Evolutionary conservation across 1,284 basidiomycete genomes (phyloP).

Genomic region (Trametes versicolor): DNA sequence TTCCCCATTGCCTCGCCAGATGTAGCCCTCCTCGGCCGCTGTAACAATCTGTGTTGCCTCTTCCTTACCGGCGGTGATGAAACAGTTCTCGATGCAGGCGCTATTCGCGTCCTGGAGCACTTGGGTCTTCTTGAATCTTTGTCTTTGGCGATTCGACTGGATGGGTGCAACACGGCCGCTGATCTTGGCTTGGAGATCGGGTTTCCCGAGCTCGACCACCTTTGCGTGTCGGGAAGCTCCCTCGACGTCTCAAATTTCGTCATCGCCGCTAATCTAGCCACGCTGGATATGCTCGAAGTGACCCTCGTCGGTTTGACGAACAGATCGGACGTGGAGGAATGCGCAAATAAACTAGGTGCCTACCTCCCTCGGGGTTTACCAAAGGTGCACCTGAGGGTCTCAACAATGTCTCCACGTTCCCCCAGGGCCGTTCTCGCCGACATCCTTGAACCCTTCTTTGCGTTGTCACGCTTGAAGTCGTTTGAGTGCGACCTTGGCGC

Average conservation of each 20-base stretch:
- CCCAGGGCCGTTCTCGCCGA: not conserved
- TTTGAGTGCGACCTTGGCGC: not conserved
- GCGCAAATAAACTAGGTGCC: not conserved
- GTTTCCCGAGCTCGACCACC: not conserved
- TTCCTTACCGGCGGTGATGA: not conserved
- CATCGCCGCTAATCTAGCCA: not conserved
- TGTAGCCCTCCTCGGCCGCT: not conserved
- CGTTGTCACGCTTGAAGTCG: not conserved
- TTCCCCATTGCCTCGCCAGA: not conserved
- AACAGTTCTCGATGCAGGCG: not conserved
- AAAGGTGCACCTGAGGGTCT: not conserved
- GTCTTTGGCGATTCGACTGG: not conserved
- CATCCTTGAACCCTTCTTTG: not conserved
- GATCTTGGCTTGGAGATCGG: not conserved
- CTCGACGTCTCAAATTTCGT: not conserved
- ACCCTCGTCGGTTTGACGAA: not conserved
- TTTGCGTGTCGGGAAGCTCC: not conserved
- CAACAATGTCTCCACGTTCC: not conserved
- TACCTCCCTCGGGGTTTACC: not conserved
- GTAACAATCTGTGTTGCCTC: not conserved
- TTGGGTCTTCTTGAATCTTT: not conserved
- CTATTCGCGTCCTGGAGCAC: not conserved
- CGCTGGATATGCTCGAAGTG: not conserved
- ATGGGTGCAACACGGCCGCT: not conserved
- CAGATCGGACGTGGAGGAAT: not conserved